These are phyloP conservation scores for Saccharomyces hybrid DNA, from an alignment of 1,139 yeast species.

Conservation along the genomic window DNA sequence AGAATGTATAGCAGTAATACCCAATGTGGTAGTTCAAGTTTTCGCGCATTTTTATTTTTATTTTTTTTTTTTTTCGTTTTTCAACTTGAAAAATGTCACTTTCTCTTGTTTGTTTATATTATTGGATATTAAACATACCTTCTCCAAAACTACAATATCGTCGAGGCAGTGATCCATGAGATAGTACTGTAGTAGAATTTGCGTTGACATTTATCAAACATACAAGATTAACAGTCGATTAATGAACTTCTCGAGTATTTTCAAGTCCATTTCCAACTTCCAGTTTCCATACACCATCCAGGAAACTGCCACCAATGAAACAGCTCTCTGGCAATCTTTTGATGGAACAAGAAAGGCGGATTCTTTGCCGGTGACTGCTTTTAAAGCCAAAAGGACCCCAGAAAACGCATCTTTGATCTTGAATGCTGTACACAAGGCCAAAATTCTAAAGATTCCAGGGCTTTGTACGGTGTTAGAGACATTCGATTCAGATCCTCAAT, in stretches of 20 bases:
- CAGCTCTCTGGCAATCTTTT: conserved; percentile 37
- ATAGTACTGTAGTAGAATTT: neutral
- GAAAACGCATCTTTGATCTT: conserved; percentile 40
- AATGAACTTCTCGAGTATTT: conserved; percentile 28
- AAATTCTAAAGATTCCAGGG: conserved; percentile 72
- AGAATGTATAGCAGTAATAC: neutral
- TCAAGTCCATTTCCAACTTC: conserved; percentile 28
- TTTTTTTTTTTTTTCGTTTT: neutral
- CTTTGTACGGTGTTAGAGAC: conserved; percentile 62
- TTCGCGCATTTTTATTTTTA: neutral
- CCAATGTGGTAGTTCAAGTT: neutral
- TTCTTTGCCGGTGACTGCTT: conserved; percentile 25
- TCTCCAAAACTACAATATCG: neutral
- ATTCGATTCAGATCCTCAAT: conserved; percentile 50
- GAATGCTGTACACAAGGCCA: conserved; percentile 58
- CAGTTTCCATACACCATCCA: conserved; percentile 29
- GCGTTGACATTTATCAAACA: neutral
- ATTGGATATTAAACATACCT: neutral
- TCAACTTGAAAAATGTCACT: neutral
- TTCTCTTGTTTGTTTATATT: neutral
- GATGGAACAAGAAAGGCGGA: conserved; percentile 35
- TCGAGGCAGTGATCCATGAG: neutral
- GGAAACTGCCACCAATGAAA: conserved; percentile 25
- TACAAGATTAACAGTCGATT: neutral
- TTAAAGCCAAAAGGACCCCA: conserved; percentile 17